Evolutionary conservation across 2,329 filamentous ascomycete species (phyloP), one percentile per base, ranked within the genome.

Genomic region (Neopestalotiopsis clavispora): DNA sequence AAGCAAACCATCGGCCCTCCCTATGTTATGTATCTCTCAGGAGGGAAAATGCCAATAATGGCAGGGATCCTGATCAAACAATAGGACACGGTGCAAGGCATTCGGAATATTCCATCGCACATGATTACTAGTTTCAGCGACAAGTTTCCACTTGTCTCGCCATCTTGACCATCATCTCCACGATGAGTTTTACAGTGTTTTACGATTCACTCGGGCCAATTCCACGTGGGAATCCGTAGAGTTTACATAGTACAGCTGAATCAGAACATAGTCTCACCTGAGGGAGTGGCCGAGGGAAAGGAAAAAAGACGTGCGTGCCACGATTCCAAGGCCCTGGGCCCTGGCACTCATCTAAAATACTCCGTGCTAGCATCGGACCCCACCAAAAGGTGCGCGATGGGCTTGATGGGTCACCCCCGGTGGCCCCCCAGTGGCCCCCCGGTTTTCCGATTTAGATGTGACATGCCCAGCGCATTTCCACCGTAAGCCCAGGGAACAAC

Each of bases 391-490:
- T 10, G 34, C 34, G 34, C 34, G 34, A 38, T 28, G 23, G 23
- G 23, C 23, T 28, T 28, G 23, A 28, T 28, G 23, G 23, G 10
- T 38, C 6, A 40, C n/a, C 34, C 20, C 59, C 59, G 28, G 30
- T 62, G 59, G 28, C 13, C n/a, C n/a, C 10, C 23, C 23, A 28
- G 23, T 28, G 23, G 23, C 23, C 23, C 59, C 34, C 59, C 59
- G 34, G 34, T 62, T 62, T 62, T 62, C 59, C 59, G 59, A 62
- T 62, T 40, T 62, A 62, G 59, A 30, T 62, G 59, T 62, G 32
- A 62, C 59, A 62, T 12, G 59, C 32, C 59, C 57, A 30, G 57
- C 12, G 23, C n/a, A 34, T 23, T n/a, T 20, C 45, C 45, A 52
- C 45, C n/a, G 45, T 52, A 20, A 52, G 17, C 14, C 45, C 45